Evolutionary conservation across 163 green algal species (phyloP), one percentile per base, ranked within the genome.

Genomic region (Volvox carteri): DNA sequence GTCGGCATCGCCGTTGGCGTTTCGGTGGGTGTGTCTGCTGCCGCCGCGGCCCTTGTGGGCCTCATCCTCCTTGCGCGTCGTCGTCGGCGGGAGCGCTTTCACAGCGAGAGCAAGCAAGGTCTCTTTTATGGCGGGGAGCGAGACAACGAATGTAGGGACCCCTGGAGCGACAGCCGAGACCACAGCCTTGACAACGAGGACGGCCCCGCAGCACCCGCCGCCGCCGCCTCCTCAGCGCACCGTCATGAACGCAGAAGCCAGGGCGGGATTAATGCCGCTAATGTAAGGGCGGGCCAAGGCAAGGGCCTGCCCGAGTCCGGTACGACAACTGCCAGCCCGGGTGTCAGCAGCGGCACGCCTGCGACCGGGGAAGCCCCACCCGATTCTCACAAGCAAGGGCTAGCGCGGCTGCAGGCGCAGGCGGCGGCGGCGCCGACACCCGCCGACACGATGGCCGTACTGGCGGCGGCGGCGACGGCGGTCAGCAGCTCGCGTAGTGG

Each of bases 381-480:
- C 4, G 25, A 28, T 23, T 2, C 18, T 35, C 35, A 3, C 23
- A 37, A 6, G 62, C 62, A 12, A 33, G 16, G 65, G 33, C 9
- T 33, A 12, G 25, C 46, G 65, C 65, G 35, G 65, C 65, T 68
- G 30, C 80, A 70, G 16, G 25, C 50, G 62, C 62, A 78, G 0
- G 62, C 80, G 0, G 62, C 80, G 5, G 42, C 62, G 6, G 80
- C 80, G 8, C 30, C 42, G 16, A 78, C 80, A 12, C 28, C 80
- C 18, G 80, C 80, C 1, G 80, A 87, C 3, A 68, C 80, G 19
- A 87, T 87, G 80, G 60, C 80, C 1, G 1, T 78, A 33, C 46
- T 87, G 42, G 80, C 80, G 42, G 60, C 80, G 62, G 80, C 80
- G n/a, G 80, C 79, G n/a, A 42, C 37, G 9, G 28, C 44, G 11